Base-by-base conservation (phyloP, 495 filamentous ascomycete species). In the Arthonia radiata region DNA sequence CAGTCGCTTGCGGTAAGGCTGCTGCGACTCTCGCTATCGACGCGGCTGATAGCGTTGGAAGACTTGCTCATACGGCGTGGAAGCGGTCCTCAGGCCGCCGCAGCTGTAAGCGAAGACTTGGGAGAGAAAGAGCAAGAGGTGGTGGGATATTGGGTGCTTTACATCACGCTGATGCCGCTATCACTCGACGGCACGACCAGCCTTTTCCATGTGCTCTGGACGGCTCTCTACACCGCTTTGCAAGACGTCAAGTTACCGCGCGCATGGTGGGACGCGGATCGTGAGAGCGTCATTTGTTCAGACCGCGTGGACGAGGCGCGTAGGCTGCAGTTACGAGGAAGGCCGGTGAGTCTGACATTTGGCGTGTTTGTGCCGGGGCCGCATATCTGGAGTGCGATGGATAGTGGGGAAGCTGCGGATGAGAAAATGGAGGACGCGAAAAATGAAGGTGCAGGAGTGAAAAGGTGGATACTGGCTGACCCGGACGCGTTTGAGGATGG, bases 121-220 rank as follows among this genome's bases (percentile, higher is more conserved):
- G n/a, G n/a, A n/a, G n/a, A n/a, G n/a, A 48, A 26, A 47, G 31
- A 43, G 24, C 47, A 40, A 15, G 60, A 72, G 38, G 51, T 79
- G 17, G 79, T n/a, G n/a, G 82, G 68, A 4, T 94, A 79, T 43
- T 97, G 83, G 83, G 67, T 71, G 6, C 65, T 97, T 2, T 92
- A 92, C 39, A 80, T 97, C 33, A 80, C 92, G 47, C 47, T 90
- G 14, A 60, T 92, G 41, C 77, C 89, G 43, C 68, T 93, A 29
- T 83, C 78, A 0, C 62, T 90, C 9, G 82, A 89, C 27, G 83
- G 83, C 0, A 7, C 19, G 11, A 22, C 7, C 19, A 89, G 82
- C 40, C 62, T 77, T 9, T 80, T 94, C 37, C 82, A 94, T 35
- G 73, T 71, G 2, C 76, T 77, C 1, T 94, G 82, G 83, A 60